Base-by-base conservation (phyloP, 2,329 filamentous ascomycete genomes). In the Coniochaeta sp. region DNA sequence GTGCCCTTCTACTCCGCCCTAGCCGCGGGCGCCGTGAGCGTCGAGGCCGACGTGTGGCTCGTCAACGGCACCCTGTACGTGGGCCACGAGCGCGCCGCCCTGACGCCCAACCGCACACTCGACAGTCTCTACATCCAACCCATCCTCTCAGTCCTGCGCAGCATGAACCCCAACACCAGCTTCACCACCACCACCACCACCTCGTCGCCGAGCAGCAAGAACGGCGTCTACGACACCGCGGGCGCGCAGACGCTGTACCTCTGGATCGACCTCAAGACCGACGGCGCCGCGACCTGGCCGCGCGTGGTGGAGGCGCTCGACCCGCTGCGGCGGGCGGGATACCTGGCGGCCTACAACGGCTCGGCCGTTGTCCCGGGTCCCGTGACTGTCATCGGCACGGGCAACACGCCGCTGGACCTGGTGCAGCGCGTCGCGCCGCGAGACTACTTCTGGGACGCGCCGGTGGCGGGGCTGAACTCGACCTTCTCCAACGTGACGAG, bases 11-110 rank as follows among this genome's bases (percentile, higher is more conserved):
- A 82, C 64, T 84, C 84, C 24, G 88, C 87, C 30, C 71, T 87
- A 1, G 71, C 74, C 12, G 78, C 79, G 3, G 83, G 85, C 17
- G 88, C 84, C 64, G 81, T 83, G 16, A 81, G 85, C 19, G 77
- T 89, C 10, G 88, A 90, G 72, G 87, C 86, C 4, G 88, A 91
- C 67, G 81, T 90, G 24, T 90, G 85, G 84, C 74, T 83, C 1
- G 79, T 80, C 59, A 77, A 80, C 59, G 58, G 63, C 10, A 67
- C 82, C n/a, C 75, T 90, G 4, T 83, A 82, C 58, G 82, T 90
- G 34, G 86, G 86, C 6, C 88, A 90, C 67, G 81, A 81, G 57
- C 74, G 72, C 3, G 77, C 78, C 12, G 77, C 80, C 1, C 69
- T 89, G 30, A 79, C 78, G n/a, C 66, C 68, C 36, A 77, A 79